Evolutionary conservation across 202 grass and related monocot genomes (phyloP), one percentile per base, ranked within the genome.

Genomic region (Musa balbisiana): DNA sequence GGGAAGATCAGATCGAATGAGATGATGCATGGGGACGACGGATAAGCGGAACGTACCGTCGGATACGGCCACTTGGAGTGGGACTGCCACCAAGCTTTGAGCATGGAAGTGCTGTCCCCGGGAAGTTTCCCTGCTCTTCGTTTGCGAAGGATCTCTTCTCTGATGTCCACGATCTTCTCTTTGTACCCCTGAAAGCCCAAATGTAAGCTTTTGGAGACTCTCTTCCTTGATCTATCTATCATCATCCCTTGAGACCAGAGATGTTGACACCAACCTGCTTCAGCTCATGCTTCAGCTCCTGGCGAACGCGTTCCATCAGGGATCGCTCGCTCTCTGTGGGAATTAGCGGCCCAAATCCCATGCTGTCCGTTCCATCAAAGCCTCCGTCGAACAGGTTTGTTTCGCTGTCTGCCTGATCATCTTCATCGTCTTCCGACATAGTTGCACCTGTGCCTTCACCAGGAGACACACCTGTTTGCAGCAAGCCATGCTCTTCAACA

Each of bases 21-120:
- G 22, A 29, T 6, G 12, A 15, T 23, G 19, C 50, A 29, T 9
- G 49, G 25, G 43, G 49, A 54, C 24, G 11, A 24, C 5, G 71
- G 50, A 54, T 43, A 20, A 60, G 33, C 3, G 10, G 8, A 65
- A 82, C 86, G 1, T 88, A 99, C 96, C 26, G 96, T 99, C 71
- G 95, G 95, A 66, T 99, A 99, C 22, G 95, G 95, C 95, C 95
- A 99, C 53, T 99, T 93, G 4, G 89, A 88, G 77, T 99, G 95
- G 51, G 89, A 84, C 80, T 99, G 95, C 95, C 95, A 99, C 95
- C 95, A 99, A 17, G 87, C 83, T 75, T 99, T 99, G 80, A 99
- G 85, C 19, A 81, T 87, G 49, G 91, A 88, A 22, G 96, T 87
- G 16, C 89, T 99, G 75, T 99, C 91, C 1, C 91, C 96, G 21